Percentiles rank a stretch among this genome's conserved stretches.
These are phyloP conservation scores for Umbelopsis isabellina DNA, from an alignment of 192 early-diverging fungal species.

Conservation along the genomic window DNA sequence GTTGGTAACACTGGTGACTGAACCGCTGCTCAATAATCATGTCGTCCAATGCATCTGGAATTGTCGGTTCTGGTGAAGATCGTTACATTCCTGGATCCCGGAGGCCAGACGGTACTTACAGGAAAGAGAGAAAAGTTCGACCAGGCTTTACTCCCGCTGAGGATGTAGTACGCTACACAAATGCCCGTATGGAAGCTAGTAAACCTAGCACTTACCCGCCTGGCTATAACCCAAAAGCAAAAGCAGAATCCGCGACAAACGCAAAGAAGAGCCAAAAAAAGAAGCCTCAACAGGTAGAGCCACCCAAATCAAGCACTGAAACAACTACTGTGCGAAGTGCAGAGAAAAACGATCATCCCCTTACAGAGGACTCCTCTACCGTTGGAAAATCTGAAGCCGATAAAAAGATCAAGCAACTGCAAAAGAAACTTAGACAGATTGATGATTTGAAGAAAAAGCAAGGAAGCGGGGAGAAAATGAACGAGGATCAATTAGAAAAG, in stretches of 20 bases:
- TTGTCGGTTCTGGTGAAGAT: slow-evolving; percentile 44
- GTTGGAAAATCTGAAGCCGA: slow-evolving; percentile 18
- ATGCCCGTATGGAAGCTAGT: slow-evolving; percentile 49
- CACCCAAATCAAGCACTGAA: not conserved
- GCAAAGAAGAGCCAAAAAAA: slow-evolving; percentile 41
- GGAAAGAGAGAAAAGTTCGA: slow-evolving; percentile 72
- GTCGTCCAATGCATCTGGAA: slow-evolving; percentile 33
- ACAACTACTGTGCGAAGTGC: not conserved
- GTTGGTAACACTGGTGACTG: too few relatives aligned
- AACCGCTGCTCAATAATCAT: not conserved
- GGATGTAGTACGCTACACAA: slow-evolving; percentile 66
- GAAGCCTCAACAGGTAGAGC: not conserved
- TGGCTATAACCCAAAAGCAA: slow-evolving; percentile 10
- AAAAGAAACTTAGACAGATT: slow-evolving; percentile 74
- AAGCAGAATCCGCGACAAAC: not conserved
- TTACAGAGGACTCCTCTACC: not conserved
- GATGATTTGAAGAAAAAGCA: slow-evolving; percentile 61
- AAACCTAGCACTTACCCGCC: slow-evolving; percentile 19
- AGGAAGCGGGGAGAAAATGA: slow-evolving; percentile 48
- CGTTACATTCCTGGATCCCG: slow-evolving; percentile 64
- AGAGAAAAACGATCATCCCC: slow-evolving; percentile 16
- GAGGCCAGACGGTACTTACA: slow-evolving; percentile 69
- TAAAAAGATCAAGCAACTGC: slow-evolving; percentile 62
- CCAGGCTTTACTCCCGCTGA: slow-evolving; percentile 70
- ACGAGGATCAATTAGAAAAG: slow-evolving; percentile 67